Base-by-base conservation (phyloP, 306 rosid genomes). In the Castanea mollissima region DNA sequence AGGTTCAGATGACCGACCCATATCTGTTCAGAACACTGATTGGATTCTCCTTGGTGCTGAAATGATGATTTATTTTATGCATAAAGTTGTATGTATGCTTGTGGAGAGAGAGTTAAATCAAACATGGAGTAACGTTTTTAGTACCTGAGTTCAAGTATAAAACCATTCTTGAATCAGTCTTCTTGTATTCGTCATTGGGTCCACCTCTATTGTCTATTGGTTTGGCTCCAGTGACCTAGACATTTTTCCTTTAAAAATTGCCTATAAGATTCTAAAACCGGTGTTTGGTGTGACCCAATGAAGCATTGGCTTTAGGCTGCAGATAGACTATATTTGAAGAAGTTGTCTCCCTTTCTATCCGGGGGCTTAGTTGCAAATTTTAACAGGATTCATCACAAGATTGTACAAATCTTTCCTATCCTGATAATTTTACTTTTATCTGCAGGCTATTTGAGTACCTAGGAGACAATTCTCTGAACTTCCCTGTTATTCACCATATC, bases 401-500 rank as follows among this genome's bases (percentile, higher is more conserved):
- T 59, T 65, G 9, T 55, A 20, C 38, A 70, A 6, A 62, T 41
- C 52, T 25, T 60, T 78, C 77, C 81, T 64, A 71, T 85, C 21
- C 44, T 70, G 71, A 78, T 59, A 41, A 38, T 8, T 55, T 79
- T 12, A 44, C 31, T 13, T 18, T 79, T 73, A 79, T 34, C 73
- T 16, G 60, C 82, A 95, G 99, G 87, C 82, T 95, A 73, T 93
- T 93, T 19, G 98, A 95, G 90, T 95, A 80, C 81, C 93, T 90
- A 27, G 80, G 91, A 34, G 97, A 90, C 35, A 95, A 87, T 79
- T 86, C 87, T 82, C 89, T 93, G 55, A 70, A 86, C 86, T 95
- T 89, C 57, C 96, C 99, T 1, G 97, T 95, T 75, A 91, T 95
- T 80, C 99, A 95, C 85, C 98, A 95, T 85, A 88, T 95, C 76